phyloP scores from a whole-genome alignment of 2,329 filamentous ascomycete species.

The Tricladium varicosporioides region DNA sequence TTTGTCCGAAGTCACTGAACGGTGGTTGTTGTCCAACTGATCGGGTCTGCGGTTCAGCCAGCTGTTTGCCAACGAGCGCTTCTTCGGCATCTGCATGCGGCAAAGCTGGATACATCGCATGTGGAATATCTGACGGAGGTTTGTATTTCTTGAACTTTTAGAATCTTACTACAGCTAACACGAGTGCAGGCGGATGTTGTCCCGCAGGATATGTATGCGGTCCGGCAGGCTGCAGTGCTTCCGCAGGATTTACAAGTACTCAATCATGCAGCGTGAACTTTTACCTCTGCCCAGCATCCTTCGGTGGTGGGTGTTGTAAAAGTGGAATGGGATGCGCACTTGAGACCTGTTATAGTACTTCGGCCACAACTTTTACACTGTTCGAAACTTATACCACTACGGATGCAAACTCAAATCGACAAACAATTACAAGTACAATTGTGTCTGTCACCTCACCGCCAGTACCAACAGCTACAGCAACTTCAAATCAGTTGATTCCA shows the following conservation, averaged over 20 bases:
- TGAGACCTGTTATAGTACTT: constrained; percentile 47
- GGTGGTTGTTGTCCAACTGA: constrained; percentile 39
- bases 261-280: constrained; percentile 44
- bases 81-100: constrained; percentile 26
- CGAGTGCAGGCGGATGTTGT: constrained; percentile 31
- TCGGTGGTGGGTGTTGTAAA: constrained; percentile 53
- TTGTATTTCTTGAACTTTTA: constrained; percentile 25
- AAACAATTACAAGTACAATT: constrained; percentile 40
- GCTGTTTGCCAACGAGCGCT: constrained; percentile 39
- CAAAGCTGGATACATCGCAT: constrained; percentile 24
- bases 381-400: constrained; percentile 47
- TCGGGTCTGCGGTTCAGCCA: constrained; percentile 45
- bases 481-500: constrained; percentile 13
- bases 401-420: constrained; percentile 37
- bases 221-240: constrained; percentile 42
- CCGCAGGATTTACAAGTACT: constrained; percentile 41
- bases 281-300: constrained; percentile 48
- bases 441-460: constrained; percentile 40
- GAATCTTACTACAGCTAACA: constrained; percentile 4
- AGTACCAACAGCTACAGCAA: constrained; percentile 21
- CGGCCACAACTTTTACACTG: constrained; percentile 44
- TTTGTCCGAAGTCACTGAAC: constrained; percentile 29
- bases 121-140: constrained; percentile 30
- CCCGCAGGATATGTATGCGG: constrained; percentile 48
- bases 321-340: constrained; percentile 48